Percentiles rank a stretch among this genome's conserved stretches.
Conservation (phyloP, 2,329 filamentous ascomycete species). For the Fusarium cyanostomum region DNA sequence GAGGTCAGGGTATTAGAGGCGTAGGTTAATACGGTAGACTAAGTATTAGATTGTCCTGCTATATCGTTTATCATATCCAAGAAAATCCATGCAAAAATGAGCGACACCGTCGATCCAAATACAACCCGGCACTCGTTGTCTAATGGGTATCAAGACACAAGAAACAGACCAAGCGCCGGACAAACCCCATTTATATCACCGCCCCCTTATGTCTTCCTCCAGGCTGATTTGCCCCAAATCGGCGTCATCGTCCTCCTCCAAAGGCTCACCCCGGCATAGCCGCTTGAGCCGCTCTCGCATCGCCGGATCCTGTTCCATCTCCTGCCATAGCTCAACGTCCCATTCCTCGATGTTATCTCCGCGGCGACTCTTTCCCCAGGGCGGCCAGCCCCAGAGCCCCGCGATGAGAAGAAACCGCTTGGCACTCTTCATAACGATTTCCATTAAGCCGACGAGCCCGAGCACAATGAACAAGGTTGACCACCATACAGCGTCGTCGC, state of each 20-base stretch:
- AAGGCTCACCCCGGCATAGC: slow-evolving; percentile 51
- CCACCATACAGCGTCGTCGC: slow-evolving; percentile 79
- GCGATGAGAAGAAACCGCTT: slow-evolving; percentile 58
- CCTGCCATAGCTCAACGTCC: slow-evolving; percentile 66
- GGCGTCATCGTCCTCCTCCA: slow-evolving; percentile 39
- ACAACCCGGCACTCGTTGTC: slow-evolving; percentile 24
- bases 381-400: slow-evolving; percentile 59
- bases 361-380: slow-evolving; percentile 50
- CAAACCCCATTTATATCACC: slow-evolving; percentile 9
- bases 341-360: slow-evolving; percentile 58
- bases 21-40: background rate
- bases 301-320: slow-evolving; percentile 62
- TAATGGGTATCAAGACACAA: slow-evolving; percentile 40
- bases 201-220: slow-evolving; percentile 25
- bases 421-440: slow-evolving; percentile 66
- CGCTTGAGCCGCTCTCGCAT: slow-evolving; percentile 54
- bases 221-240: slow-evolving; percentile 30
- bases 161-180: slow-evolving; percentile 14
- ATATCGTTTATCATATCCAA: slow-evolving; percentile 15
- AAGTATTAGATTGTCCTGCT: slow-evolving; percentile 1
- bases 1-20: slow-evolving; percentile 4
- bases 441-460: slow-evolving; percentile 67
- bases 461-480: slow-evolving; percentile 72
- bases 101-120: slow-evolving; percentile 1
- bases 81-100: slow-evolving; percentile 16